Evolutionary conservation across 208 protist genomes (phyloP).

Genomic region (Acanthamoeba royreba): DNA sequence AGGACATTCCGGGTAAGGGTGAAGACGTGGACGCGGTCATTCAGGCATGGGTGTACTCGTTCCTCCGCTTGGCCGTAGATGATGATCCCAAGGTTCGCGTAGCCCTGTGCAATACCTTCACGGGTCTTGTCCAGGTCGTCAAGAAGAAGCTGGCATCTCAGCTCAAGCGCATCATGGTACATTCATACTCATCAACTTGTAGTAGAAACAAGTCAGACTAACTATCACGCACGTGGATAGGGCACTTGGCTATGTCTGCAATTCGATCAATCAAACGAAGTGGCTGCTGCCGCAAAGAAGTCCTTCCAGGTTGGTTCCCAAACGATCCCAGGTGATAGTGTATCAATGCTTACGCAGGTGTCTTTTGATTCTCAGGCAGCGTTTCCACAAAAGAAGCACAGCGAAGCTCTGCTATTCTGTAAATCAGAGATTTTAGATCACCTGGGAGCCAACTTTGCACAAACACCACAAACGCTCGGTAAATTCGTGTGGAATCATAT

Average conservation of each 20-base stretch:
- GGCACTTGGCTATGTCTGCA: conserved; percentile 40
- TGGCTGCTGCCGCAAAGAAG: neutral
- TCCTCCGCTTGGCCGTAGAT: neutral
- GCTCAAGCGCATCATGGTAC: conserved; percentile 43
- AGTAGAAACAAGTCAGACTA: no score
- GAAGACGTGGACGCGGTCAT: conserved; percentile 15
- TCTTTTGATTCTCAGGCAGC: neutral
- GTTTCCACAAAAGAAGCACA: conserved; percentile 4
- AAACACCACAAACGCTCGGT: conserved; percentile 6
- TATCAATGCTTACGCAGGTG: neutral
- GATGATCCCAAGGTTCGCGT: conserved; percentile 30
- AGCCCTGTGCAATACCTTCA: conserved; percentile 4
- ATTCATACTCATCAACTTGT: neutral
- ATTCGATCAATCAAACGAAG: conserved; percentile 38
- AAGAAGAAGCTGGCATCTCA: conserved; percentile 48
- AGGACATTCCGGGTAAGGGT: neutral
- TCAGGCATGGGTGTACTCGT: conserved; percentile 2
- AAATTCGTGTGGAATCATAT: neutral
- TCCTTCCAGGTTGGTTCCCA: neutral
- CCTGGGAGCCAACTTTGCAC: conserved; percentile 9
- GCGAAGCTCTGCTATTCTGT: conserved; percentile 20
- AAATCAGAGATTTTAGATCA: conserved; percentile 19
- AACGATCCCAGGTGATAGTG: neutral
- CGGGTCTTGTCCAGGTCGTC: neutral
- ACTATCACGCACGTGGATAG: neutral